phyloP scores from a whole-genome alignment of 441 rosid species.

The Bruguiera hainesii region DNA sequence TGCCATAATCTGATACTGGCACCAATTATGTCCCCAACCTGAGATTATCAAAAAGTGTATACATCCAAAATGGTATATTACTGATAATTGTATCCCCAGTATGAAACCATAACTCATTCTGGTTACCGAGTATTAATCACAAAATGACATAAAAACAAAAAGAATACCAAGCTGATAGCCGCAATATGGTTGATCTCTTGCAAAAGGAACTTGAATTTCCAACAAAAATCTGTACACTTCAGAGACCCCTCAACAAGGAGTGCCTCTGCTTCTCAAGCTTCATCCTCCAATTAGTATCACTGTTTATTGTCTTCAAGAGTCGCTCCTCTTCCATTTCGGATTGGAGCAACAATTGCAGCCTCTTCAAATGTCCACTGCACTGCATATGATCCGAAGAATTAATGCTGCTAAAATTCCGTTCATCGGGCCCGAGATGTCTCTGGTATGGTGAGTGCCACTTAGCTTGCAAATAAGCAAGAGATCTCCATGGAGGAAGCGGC shows the following conservation, averaged over 20 bases:
- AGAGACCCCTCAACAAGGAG: slow-evolving; percentile 38
- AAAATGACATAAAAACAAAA: slow-evolving; percentile 13
- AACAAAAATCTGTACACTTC: slow-evolving; percentile 27
- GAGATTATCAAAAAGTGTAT: background rate
- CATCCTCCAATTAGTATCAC: slow-evolving; percentile 39
- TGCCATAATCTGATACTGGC: slow-evolving; percentile 12
- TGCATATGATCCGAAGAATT: slow-evolving; percentile 40
- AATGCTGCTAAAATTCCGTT: slow-evolving; percentile 22
- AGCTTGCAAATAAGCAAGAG: slow-evolving; percentile 72
- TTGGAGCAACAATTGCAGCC: slow-evolving; percentile 57
- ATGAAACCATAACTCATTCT: slow-evolving; percentile 25
- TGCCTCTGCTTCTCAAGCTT: slow-evolving; percentile 53
- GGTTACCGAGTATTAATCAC: slow-evolving; percentile 28
- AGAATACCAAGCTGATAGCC: slow-evolving; percentile 33
- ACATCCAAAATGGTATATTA: slow-evolving; percentile 12
- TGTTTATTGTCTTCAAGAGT: slow-evolving; percentile 46
- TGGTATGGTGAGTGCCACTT: slow-evolving; percentile 77
- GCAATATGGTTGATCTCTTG: slow-evolving; percentile 42
- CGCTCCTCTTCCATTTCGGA: slow-evolving; percentile 56
- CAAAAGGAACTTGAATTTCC: slow-evolving; percentile 22
- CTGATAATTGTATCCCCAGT: slow-evolving; percentile 15
- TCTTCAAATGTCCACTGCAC: slow-evolving; percentile 63
- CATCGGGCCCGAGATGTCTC: slow-evolving; percentile 46
- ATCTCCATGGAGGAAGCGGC: slow-evolving; percentile 98
- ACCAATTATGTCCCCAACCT: slow-evolving; percentile 2